Evolutionary conservation across 2,329 filamentous ascomycete genomes (phyloP).

Genomic region (Didymellaceae sp.): DNA sequence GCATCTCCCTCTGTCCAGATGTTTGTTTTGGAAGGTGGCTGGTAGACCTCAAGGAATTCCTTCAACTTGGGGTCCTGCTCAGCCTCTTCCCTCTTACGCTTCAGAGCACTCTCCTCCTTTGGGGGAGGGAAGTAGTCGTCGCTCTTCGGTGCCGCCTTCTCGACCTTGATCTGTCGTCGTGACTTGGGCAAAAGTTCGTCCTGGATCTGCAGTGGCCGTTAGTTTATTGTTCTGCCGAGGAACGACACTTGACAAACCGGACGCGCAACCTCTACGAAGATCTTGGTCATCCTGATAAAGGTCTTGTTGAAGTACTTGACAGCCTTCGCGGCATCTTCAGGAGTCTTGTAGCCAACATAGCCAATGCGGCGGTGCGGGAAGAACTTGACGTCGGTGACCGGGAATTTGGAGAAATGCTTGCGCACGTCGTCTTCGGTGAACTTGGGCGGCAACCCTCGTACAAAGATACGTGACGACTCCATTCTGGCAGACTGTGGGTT

Average conservation of each 20-base stretch:
- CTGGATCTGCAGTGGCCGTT: conserved; percentile 38
- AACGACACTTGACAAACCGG: conserved; percentile 65
- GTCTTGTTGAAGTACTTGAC: conserved; percentile 95
- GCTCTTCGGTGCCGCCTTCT: conserved; percentile 29
- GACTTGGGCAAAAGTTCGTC: conserved; percentile 46
- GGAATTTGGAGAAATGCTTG: conserved; percentile 82
- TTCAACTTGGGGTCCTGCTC: conserved; percentile 78
- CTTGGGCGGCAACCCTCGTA: conserved; percentile 79
- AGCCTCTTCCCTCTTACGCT: conserved; percentile 68
- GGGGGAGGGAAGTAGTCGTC: conserved; percentile 38
- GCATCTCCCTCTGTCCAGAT: conserved; percentile 65
- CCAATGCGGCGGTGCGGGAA: conserved; percentile 89
- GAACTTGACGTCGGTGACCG: conserved; percentile 91
- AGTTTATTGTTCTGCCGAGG: conserved; percentile 21
- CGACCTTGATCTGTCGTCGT: conserved; percentile 38
- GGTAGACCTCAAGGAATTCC: conserved; percentile 87
- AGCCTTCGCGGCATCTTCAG: conserved; percentile 79
- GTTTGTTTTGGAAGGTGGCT: conserved; percentile 68
- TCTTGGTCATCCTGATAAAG: conserved; percentile 95
- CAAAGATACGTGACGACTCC: conserved; percentile 78
- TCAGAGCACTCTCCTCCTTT: conserved; percentile 56
- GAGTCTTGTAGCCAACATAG: conserved; percentile 89
- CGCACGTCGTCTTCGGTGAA: conserved; percentile 85
- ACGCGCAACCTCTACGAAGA: conserved; percentile 85
- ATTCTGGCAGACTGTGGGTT: conserved; percentile 45